Percentiles rank a stretch among this genome's conserved stretches.
phyloP scores from a whole-genome alignment of 2,329 filamentous ascomycete genomes.

The Chaetomium globosum region DNA sequence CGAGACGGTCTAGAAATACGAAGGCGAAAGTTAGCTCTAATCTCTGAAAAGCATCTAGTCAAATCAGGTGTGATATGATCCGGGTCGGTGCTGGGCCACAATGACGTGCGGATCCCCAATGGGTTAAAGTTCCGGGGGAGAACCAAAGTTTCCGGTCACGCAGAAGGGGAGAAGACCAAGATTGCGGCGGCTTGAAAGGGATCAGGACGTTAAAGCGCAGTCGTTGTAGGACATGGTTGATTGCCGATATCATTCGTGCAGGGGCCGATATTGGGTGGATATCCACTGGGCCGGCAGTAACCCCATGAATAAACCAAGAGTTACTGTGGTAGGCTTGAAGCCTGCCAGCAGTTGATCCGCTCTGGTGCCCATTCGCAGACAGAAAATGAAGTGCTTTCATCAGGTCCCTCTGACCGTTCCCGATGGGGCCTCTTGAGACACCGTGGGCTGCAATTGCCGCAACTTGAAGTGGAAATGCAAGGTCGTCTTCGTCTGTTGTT shows the following conservation, averaged over 20 bases:
- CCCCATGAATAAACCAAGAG: conserved; percentile 2
- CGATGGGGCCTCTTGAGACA: background rate
- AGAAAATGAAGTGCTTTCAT: background rate
- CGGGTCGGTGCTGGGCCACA: background rate
- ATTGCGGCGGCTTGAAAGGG: background rate
- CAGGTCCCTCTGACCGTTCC: background rate
- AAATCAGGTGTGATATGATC: background rate
- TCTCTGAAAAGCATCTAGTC: background rate
- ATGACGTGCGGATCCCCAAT: conserved; percentile 15
- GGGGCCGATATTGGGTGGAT: background rate
- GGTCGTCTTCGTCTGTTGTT: background rate
- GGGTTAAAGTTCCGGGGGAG: conserved; percentile 6
- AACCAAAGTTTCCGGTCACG: background rate
- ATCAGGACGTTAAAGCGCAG: background rate
- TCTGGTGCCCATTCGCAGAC: background rate
- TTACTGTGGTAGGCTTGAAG: background rate
- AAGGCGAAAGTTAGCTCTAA: conserved; percentile 9
- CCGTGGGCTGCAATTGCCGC: background rate
- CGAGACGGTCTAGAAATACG: conserved; percentile 6
- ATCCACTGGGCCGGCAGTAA: conserved; percentile 2
- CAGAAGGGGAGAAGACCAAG: background rate
- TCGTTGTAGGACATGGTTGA: background rate
- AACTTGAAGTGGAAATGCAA: background rate
- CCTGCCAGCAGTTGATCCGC: background rate
- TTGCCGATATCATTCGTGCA: background rate